Percentiles rank a stretch among this genome's conserved stretches.
Evolutionary conservation across 202 grass and related monocot genomes (phyloP).

Genomic region (Setaria viridis): DNA sequence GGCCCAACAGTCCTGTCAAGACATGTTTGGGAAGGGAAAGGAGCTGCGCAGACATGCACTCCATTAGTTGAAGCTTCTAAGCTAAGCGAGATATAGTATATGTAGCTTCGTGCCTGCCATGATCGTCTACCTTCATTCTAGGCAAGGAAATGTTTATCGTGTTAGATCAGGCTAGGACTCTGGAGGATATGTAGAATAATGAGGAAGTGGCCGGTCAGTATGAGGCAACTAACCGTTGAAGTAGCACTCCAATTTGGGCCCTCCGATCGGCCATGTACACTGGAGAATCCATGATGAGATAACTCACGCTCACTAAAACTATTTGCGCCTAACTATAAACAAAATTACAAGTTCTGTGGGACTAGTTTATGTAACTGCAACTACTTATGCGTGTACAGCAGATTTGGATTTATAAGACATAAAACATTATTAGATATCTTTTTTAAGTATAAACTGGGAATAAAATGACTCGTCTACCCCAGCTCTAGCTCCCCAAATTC

Average conservation of each 20-base stretch:
- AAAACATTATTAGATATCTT: too few species aligned
- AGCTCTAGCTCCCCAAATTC: too few species aligned
- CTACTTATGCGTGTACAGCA: neutral
- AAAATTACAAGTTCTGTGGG: neutral
- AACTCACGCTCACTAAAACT: neutral
- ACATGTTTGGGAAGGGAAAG: neutral
- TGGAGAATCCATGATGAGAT: neutral
- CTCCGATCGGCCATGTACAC: neutral
- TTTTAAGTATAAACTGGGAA: too few species aligned
- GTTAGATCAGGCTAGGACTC: neutral
- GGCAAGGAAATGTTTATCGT: conserved; percentile 22
- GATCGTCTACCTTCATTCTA: neutral
- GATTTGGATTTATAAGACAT: too few species aligned
- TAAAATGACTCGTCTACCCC: too few species aligned
- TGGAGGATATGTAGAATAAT: neutral
- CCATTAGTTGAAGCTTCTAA: conserved; percentile 33
- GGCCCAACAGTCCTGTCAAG: conserved; percentile 21
- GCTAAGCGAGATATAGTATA: conserved; percentile 29
- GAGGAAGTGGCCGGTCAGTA: conserved; percentile 32
- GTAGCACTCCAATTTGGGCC: neutral
- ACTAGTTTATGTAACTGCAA: neutral
- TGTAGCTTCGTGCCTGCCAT: conserved; percentile 46
- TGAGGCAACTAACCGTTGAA: conserved; percentile 35
- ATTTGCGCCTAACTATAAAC: neutral
- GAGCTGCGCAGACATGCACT: conserved; percentile 31